Evolutionary conservation across 306 rosid genomes (phyloP).

Genomic region (Inga oerstediana): DNA sequence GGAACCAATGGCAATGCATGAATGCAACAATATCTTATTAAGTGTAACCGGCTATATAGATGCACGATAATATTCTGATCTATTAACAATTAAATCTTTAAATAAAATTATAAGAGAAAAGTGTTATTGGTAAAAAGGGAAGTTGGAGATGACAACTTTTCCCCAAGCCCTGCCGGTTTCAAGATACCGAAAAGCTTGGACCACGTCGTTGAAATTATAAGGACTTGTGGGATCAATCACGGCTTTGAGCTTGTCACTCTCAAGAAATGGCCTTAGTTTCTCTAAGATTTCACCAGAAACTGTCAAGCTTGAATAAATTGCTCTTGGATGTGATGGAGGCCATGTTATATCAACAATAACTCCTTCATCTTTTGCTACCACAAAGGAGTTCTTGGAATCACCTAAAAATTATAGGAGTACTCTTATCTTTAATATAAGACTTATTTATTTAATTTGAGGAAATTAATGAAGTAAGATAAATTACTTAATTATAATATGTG

Average conservation of each 20-base stretch:
- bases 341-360: conserved; percentile 51
- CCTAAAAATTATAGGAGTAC: conserved; percentile 25
- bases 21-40: too few species aligned
- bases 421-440: too few species aligned
- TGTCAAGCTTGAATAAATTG: conserved; percentile 53
- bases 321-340: conserved; percentile 48
- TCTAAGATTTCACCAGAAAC: conserved; percentile 46
- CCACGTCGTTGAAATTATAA: conserved; percentile 36
- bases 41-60: too few species aligned
- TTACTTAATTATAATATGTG: too few species aligned
- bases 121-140: background rate
- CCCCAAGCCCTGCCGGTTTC: conserved; percentile 56
- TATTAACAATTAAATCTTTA: too few species aligned
- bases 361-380: conserved; percentile 41
- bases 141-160: conserved; percentile 42
- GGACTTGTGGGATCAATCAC: conserved; percentile 48
- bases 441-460: too few species aligned
- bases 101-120: background rate
- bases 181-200: conserved; percentile 40
- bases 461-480: too few species aligned
- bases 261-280: conserved; percentile 40
- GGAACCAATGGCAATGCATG: too few species aligned
- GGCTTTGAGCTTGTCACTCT: conserved; percentile 43
- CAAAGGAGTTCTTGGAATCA: conserved; percentile 43
- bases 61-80: too few species aligned